Evolutionary conservation across 1,284 basidiomycete species (phyloP).

Genomic region (Heliocybe sulcata): DNA sequence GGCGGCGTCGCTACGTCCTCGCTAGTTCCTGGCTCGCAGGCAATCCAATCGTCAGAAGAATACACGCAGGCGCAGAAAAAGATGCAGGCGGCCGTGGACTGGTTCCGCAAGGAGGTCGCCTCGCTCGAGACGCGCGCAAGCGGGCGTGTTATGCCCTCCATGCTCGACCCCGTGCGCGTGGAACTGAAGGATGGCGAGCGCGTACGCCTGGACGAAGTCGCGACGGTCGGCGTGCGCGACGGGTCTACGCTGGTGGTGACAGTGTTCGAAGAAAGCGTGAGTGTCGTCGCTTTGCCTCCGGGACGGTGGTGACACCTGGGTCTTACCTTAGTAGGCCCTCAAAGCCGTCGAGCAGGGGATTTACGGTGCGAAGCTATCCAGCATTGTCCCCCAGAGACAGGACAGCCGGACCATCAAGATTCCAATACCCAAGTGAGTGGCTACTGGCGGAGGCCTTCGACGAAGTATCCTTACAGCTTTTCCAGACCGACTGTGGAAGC

Average conservation of each 20-base stretch:
- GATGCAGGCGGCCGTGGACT: constrained; percentile 57
- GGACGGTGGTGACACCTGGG: constrained; percentile 1
- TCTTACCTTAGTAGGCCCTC: constrained; percentile 44
- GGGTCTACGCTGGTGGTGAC: constrained; percentile 66
- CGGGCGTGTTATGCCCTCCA: constrained; percentile 64
- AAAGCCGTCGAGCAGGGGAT: constrained; percentile 68
- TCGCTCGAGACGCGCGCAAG: constrained; percentile 60
- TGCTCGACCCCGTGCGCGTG: constrained; percentile 66
- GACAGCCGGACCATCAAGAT: constrained; percentile 68
- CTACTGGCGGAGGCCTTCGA: background rate
- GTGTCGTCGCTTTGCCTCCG: constrained; percentile 17
- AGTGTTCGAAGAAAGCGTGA: constrained; percentile 67
- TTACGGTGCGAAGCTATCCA: constrained; percentile 64
- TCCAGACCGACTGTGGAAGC: constrained; percentile 69
- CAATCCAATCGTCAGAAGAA: background rate
- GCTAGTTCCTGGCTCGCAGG: background rate
- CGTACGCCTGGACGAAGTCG: constrained; percentile 55
- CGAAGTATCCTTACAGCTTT: background rate
- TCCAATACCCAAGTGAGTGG: constrained; percentile 65
- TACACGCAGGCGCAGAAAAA: constrained; percentile 18
- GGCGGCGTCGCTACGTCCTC: background rate
- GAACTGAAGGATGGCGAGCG: constrained; percentile 31
- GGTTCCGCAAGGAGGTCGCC: constrained; percentile 67
- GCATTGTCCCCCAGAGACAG: constrained; percentile 59
- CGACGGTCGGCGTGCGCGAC: constrained; percentile 72